phyloP scores from a whole-genome alignment of 1,284 basidiomycete species.

The Moesziomyces aphidis region DNA sequence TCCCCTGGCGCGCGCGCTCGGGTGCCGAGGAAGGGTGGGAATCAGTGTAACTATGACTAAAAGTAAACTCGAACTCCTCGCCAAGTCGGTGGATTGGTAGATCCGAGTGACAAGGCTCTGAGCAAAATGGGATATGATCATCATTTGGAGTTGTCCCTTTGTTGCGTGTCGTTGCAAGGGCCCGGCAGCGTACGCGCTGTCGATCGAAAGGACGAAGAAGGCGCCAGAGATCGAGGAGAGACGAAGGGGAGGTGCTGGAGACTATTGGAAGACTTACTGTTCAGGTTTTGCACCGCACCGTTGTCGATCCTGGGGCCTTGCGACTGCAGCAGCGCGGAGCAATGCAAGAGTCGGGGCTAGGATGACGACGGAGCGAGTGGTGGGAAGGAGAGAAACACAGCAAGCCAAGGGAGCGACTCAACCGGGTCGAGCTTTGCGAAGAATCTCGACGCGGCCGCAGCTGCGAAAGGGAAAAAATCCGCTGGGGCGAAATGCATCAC shows the following conservation, averaged over 20 bases:
- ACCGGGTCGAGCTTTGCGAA: too few relatives aligned
- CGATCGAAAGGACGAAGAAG: not conserved
- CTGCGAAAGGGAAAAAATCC: not conserved
- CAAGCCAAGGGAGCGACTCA: not conserved
- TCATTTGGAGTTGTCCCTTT: slow-evolving; percentile 10
- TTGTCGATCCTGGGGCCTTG: too few relatives aligned
- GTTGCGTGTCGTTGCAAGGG: too few relatives aligned
- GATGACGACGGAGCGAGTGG: slow-evolving; percentile 1
- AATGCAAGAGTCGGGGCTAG: too few relatives aligned
- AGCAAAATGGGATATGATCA: slow-evolving; percentile 39
- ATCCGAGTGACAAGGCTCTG: slow-evolving; percentile 29
- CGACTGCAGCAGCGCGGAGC: too few relatives aligned
- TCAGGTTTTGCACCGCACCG: too few relatives aligned
- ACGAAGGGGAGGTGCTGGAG: too few relatives aligned
- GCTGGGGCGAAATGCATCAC: too few relatives aligned
- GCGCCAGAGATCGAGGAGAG: not conserved
- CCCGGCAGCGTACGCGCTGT: too few relatives aligned
- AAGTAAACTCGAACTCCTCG: slow-evolving; percentile 28
- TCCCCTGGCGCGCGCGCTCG: not conserved
- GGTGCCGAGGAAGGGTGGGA: not conserved
- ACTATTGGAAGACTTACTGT: too few relatives aligned
- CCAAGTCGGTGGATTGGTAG: slow-evolving; percentile 24
- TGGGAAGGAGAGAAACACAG: not conserved
- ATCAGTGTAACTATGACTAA: slow-evolving; percentile 54
- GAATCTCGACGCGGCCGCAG: too few relatives aligned